Percentiles rank a stretch among this genome's conserved stretches.
phyloP scores from a whole-genome alignment of 208 protist genomes.

The Crithidia acanthocephali region DNA sequence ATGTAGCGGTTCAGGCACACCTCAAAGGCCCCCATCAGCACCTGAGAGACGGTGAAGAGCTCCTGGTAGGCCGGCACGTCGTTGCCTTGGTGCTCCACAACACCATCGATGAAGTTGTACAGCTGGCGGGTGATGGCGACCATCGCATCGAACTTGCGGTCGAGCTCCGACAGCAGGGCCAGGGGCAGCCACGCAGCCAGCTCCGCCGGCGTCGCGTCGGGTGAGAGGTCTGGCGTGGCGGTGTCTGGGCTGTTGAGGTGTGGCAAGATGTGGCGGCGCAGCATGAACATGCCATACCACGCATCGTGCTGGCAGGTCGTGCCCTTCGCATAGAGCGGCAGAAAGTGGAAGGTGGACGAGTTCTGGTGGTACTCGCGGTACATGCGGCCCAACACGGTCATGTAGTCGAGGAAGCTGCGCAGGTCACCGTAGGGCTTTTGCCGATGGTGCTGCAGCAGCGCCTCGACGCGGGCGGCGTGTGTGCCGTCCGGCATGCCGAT shows the following conservation, averaged over 20 bases:
- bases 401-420: slow-evolving; percentile 75
- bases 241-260: slow-evolving; percentile 76
- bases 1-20: slow-evolving; percentile 83
- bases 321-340: slow-evolving; percentile 72
- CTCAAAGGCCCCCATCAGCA: slow-evolving; percentile 91
- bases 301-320: slow-evolving; percentile 86
- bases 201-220: slow-evolving; percentile 53
- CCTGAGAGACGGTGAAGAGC: slow-evolving; percentile 96
- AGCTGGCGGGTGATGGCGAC: slow-evolving; percentile 97
- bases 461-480: slow-evolving; percentile 80
- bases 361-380: slow-evolving; percentile 79
- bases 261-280: slow-evolving; percentile 87
- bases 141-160: slow-evolving; percentile 97
- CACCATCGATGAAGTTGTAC: slow-evolving; percentile 92
- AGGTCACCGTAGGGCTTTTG: slow-evolving; percentile 79
- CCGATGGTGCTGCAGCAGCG: slow-evolving; percentile 89
- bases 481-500: slow-evolving; percentile 58
- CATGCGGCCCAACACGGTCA: slow-evolving; percentile 82
- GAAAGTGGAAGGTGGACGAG: slow-evolving; percentile 72
- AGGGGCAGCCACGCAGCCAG: slow-evolving; percentile 57
- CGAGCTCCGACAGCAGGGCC: slow-evolving; percentile 72
- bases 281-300: slow-evolving; percentile 92
- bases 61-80: slow-evolving; percentile 97
- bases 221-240: slow-evolving; percentile 70
- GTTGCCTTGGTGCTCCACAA: slow-evolving; percentile 92